Percentiles rank a stretch among this genome's conserved stretches.
Evolutionary conservation across 1,284 basidiomycete genomes (phyloP).

Genomic region (Boletellus deceptivus): DNA sequence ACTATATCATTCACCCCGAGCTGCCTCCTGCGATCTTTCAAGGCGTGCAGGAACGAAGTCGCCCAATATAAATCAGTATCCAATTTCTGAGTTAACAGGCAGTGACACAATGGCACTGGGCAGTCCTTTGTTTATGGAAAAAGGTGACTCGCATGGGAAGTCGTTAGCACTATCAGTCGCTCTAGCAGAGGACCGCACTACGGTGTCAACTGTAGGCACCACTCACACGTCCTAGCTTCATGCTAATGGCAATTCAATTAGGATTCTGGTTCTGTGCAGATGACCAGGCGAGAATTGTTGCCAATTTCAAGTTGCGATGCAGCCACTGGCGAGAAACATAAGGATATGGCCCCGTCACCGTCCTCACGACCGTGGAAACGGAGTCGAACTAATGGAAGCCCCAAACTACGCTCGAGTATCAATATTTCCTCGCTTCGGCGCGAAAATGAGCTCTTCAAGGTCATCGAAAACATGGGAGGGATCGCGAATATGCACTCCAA

Average conservation of each 20-base stretch:
- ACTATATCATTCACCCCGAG: neutral
- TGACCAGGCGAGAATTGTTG: neutral
- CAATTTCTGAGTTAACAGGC: neutral
- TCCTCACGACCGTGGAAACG: constrained; percentile 26
- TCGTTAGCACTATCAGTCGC: neutral
- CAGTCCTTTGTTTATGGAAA: neutral
- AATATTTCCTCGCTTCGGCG: constrained; percentile 75
- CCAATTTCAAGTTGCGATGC: neutral
- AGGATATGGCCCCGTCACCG: neutral
- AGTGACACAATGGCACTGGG: neutral
- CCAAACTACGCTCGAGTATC: constrained; percentile 39
- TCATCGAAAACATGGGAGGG: constrained; percentile 62
- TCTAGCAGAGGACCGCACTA: constrained; percentile 1
- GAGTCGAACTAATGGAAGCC: constrained; percentile 12
- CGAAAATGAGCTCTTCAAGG: constrained; percentile 69
- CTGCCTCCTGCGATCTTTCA: neutral
- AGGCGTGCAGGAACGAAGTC: constrained; percentile 3
- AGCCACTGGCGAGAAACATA: constrained; percentile 16
- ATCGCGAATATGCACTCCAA: constrained; percentile 63
- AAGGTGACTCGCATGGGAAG: neutral
- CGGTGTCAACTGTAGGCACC: constrained; percentile 8
- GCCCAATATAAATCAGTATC: neutral
- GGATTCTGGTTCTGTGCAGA: neutral
- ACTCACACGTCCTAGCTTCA: neutral
- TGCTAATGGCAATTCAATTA: constrained; percentile 3